Evolutionary conservation across 192 early-diverging fungal genomes (phyloP), one percentile per base, ranked within the genome.

Genomic region (Backusella australiensis): DNA sequence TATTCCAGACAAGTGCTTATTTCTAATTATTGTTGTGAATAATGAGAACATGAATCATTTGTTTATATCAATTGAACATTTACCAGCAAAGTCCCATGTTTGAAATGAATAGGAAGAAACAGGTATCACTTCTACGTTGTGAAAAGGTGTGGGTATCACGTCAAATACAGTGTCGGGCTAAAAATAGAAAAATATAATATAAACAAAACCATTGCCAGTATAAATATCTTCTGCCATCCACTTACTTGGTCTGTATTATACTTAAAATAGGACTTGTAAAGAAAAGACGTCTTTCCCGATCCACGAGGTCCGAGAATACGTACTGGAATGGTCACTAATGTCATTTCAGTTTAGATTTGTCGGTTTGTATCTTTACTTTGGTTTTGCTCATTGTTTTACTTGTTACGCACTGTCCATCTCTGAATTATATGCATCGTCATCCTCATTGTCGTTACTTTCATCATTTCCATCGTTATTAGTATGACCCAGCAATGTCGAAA

Each of bases 231-330:
- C 0, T 65, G 3, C 29, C 46, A 8, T 68, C 1, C 34, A 34
- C 69, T 52, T 75, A 72, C 77, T 15, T 74, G 44, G 21, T 71
- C 69, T 19, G 68, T 74, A n/a, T 35, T 38, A 36, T 82, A 69
- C 52, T 82, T 82, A 53, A 82, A 82, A 49, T 82, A 82, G 6
- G 72, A 21, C 44, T 78, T 78, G 73, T 82, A 82, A 19, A 82
- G 49, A 73, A 82, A 75, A 32, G 69, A 75, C 0, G 81, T 82
- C 46, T 82, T 82, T 36, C 81, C 81, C n/a, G 77, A 73, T 19
- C 76, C 76, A 9, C 77, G 73, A 34, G 73, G 63, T 15, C 81
- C 81, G 6, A 82, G 12, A 52, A 79, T 56, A 29, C 73, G 78
- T n/a, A 79, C 67, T 26, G 73, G 69, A 21, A 56, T 52, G 21